Percentiles rank a stretch among this genome's conserved stretches.
Conservation (phyloP, 106 monocot species). For the Dactylorhiza incarnata region DNA sequence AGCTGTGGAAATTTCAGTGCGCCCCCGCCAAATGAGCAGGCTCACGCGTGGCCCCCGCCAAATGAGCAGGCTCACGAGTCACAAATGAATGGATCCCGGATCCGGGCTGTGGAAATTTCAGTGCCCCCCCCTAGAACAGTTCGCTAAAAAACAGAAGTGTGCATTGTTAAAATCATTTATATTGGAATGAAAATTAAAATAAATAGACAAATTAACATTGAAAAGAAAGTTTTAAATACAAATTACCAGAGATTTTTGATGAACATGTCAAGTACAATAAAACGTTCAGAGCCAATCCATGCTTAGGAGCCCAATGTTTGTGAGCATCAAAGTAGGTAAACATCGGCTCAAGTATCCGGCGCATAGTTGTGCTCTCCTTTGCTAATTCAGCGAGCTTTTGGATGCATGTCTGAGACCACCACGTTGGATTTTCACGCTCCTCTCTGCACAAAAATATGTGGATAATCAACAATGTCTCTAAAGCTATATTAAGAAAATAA, state of each 20-base stretch:
- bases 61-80: no score
- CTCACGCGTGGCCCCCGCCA: no score
- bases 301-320: constrained; percentile 57
- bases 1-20: no score
- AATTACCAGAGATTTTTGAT: constrained; percentile 63
- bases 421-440: constrained; percentile 62
- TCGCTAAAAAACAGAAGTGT: background rate
- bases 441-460: constrained; percentile 38
- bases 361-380: constrained; percentile 81
- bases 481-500: background rate
- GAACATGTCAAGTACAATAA: constrained; percentile 58
- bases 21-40: no score
- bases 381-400: constrained; percentile 82
- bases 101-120: no score
- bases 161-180: background rate
- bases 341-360: constrained; percentile 79
- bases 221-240: background rate
- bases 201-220: background rate
- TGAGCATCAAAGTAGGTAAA: constrained; percentile 63
- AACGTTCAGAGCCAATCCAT: constrained; percentile 67
- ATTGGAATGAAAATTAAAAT: background rate
- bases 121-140: no score
- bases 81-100: no score
- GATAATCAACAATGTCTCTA: background rate
- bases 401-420: constrained; percentile 84